These are phyloP conservation scores for Gynostemma pentaphyllum DNA, from an alignment of 306 rosid species.

Conservation along the genomic window DNA sequence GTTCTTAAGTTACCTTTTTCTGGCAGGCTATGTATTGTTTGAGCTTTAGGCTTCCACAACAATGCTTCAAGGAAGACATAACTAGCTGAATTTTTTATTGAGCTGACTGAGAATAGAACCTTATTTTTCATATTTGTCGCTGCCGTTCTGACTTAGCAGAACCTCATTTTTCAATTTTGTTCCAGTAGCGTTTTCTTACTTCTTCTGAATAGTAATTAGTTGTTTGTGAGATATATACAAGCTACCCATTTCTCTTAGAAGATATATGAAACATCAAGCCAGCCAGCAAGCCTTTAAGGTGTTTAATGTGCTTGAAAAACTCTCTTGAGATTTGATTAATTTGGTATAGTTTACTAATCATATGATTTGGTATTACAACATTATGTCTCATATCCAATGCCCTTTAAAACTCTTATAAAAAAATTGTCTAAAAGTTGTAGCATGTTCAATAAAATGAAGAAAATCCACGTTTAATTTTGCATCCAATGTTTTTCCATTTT, in stretches of 20 bases:
- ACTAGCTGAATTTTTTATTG: conserved; percentile 1
- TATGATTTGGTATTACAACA: neutral
- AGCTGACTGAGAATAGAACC: conserved; percentile 4
- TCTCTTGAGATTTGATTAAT: neutral
- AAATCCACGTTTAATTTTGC: neutral
- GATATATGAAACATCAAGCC: neutral
- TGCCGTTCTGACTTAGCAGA: neutral
- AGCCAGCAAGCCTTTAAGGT: too few relatives aligned
- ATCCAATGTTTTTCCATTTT: neutral
- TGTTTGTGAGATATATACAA: neutral
- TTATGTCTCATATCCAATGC: neutral
- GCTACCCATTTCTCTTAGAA: neutral
- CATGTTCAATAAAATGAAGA: neutral
- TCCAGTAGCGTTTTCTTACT: neutral
- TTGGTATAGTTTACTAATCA: neutral
- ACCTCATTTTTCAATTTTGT: neutral
- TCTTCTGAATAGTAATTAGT: neutral
- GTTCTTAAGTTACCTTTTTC: neutral
- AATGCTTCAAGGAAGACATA: conserved; percentile 34
- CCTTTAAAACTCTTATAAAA: too few relatives aligned
- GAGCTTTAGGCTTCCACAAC: conserved; percentile 51
- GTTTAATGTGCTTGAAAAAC: neutral
- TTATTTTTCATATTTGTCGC: neutral
- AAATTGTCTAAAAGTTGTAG: too few relatives aligned
- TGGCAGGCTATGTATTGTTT: conserved; percentile 86